Evolutionary conservation across 2,329 filamentous ascomycete species (phyloP).

Genomic region (Penicillium palitans): DNA sequence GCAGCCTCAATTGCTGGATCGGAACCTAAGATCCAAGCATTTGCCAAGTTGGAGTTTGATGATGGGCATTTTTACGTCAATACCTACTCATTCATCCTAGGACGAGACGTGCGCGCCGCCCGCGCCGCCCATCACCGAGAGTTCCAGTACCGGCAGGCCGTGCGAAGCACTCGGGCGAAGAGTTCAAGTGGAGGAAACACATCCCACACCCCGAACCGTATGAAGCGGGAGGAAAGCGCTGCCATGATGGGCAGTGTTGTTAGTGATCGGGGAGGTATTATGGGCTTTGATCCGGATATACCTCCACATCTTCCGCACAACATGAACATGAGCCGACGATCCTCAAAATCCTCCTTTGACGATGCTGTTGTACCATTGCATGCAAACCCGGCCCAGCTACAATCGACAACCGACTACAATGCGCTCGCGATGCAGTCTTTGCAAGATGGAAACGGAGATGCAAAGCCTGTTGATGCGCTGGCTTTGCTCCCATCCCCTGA

Average conservation of each 20-base stretch:
- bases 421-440: slow-evolving; percentile 49
- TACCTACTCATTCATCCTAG: slow-evolving; percentile 63
- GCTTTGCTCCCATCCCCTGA: slow-evolving; percentile 53
- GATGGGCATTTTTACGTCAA: slow-evolving; percentile 68
- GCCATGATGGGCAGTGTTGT: slow-evolving; percentile 52
- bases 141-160: slow-evolving; percentile 43
- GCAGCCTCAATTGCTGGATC: slow-evolving; percentile 42
- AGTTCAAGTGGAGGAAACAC: slow-evolving; percentile 48
- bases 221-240: slow-evolving; percentile 46
- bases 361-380: slow-evolving; percentile 37
- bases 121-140: slow-evolving; percentile 49
- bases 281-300: slow-evolving; percentile 49
- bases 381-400: slow-evolving; percentile 40
- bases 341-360: slow-evolving; percentile 52
- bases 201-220: slow-evolving; percentile 47
- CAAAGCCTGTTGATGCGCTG: slow-evolving; percentile 49
- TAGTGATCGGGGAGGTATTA: slow-evolving; percentile 58
- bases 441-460: slow-evolving; percentile 37
- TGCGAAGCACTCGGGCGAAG: slow-evolving; percentile 45
- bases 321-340: slow-evolving; percentile 48
- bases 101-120: slow-evolving; percentile 58
- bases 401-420: slow-evolving; percentile 47
- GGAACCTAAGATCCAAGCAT: slow-evolving; percentile 56
- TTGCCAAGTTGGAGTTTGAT: slow-evolving; percentile 64
- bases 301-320: slow-evolving; percentile 39